A percentile compares a stretch with the other conserved stretches of the same genome.
Conservation (phyloP, 345 rosid genomes). For the Citrus hindsii region DNA sequence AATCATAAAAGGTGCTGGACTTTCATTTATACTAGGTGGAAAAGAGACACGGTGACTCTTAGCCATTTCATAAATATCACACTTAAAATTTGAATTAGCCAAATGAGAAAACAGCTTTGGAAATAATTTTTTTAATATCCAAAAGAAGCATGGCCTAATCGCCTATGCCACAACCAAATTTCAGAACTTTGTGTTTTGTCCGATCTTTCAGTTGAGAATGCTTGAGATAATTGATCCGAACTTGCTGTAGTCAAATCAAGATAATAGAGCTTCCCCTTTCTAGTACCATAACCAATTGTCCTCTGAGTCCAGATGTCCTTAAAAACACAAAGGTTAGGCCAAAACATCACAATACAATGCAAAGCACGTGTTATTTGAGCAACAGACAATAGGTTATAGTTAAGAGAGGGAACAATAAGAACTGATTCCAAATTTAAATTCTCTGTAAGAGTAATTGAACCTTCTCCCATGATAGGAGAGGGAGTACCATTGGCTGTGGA, state of each 20-base stretch:
- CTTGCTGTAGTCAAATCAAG: neutral
- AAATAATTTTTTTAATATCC: neutral
- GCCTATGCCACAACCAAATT: neutral
- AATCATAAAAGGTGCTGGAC: neutral
- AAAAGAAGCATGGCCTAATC: neutral
- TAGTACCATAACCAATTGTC: neutral
- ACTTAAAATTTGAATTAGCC: neutral
- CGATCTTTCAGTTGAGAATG: neutral
- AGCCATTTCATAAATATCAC: neutral
- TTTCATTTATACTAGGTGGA: neutral
- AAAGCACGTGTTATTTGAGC: neutral
- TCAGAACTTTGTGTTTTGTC: no score
- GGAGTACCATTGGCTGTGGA: neutral
- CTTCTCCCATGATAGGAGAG: neutral
- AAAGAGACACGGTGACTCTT: neutral
- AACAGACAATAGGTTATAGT: neutral
- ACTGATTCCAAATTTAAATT: neutral
- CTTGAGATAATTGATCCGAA: neutral
- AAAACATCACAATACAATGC: no score
- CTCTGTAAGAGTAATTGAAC: neutral
- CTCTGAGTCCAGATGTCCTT: accelerated
- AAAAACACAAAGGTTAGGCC: no score
- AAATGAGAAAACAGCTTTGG: neutral
- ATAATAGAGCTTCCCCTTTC: neutral
- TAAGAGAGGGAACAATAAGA: neutral